phyloP scores from a whole-genome alignment of 164 flowering plant genomes.

The Nymphaea thermarum region DNA sequence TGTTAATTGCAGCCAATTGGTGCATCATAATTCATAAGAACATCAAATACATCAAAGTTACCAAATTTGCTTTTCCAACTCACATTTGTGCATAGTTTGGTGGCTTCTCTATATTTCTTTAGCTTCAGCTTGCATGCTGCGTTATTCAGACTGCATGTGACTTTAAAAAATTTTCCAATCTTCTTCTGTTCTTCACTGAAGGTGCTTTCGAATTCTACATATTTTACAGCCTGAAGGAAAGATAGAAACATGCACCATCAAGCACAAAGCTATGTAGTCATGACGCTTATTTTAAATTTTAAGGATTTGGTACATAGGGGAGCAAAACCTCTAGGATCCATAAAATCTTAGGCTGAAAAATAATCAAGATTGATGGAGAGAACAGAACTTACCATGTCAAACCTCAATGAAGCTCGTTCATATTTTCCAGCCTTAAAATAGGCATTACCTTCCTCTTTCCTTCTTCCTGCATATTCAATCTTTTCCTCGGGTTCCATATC shows the following conservation, averaged over 20 bases:
- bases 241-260: constrained; percentile 5
- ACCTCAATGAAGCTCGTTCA: constrained; percentile 23
- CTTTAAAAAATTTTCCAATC: constrained; percentile 13
- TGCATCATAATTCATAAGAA: no score
- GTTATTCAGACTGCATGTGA: constrained; percentile 22
- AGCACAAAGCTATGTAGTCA: no score
- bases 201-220: constrained; percentile 17
- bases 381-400: constrained; percentile 19
- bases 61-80: background rate
- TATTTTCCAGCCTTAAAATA: constrained; percentile 28
- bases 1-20: no score
- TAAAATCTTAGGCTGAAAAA: background rate
- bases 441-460: constrained; percentile 25
- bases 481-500: constrained; percentile 27
- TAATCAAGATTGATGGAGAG: background rate
- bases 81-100: constrained; percentile 17
- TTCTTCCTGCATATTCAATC: constrained; percentile 21
- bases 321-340: no score
- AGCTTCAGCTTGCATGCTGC: constrained; percentile 25
- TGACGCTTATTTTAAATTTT: no score
- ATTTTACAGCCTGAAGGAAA: constrained; percentile 17
- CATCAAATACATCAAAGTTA: background rate
- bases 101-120: constrained; percentile 21
- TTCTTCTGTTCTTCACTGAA: constrained; percentile 20
- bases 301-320: no score